These are phyloP conservation scores for Linnemannia hyalina DNA, from an alignment of 192 early-diverging fungal species.

Conservation along the genomic window DNA sequence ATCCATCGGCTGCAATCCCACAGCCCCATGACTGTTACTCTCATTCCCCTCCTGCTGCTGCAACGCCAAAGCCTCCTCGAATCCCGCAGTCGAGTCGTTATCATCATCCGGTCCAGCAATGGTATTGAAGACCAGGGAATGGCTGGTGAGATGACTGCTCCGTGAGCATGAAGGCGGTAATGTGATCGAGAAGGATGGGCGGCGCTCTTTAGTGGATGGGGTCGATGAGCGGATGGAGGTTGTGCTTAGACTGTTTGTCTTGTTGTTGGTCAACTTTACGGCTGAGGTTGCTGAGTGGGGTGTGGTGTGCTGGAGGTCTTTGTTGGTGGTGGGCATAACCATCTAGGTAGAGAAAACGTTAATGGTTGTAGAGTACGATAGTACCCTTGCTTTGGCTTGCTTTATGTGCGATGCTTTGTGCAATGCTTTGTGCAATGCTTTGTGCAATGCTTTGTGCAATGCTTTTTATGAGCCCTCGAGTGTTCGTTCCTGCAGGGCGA, in stretches of 20 bases:
- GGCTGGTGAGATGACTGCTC: constrained; percentile 16
- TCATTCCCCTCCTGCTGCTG: background rate
- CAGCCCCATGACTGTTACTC: background rate
- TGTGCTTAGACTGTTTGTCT: background rate
- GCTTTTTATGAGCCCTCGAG: background rate
- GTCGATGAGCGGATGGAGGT: background rate
- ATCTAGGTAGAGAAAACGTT: background rate
- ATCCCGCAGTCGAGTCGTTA: constrained; percentile 15
- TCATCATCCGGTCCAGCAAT: background rate
- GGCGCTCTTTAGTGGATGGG: constrained; percentile 15
- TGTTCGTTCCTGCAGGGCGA: background rate
- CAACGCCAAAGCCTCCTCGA: constrained; percentile 14
- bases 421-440: background rate
- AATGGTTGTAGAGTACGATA: background rate
- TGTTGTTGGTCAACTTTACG: background rate
- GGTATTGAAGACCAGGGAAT: background rate
- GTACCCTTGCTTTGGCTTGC: background rate
- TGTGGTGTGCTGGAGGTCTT: background rate
- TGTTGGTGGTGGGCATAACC: background rate
- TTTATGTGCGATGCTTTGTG: background rate
- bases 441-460: too few species aligned
- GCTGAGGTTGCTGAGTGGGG: background rate
- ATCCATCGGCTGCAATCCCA: background rate
- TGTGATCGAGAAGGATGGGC: constrained; percentile 48
- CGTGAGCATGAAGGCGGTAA: constrained; percentile 32